Evolutionary conservation across 345 rosid species (phyloP), one percentile per base, ranked within the genome.

Genomic region (Cardiospermum halicacabum): DNA sequence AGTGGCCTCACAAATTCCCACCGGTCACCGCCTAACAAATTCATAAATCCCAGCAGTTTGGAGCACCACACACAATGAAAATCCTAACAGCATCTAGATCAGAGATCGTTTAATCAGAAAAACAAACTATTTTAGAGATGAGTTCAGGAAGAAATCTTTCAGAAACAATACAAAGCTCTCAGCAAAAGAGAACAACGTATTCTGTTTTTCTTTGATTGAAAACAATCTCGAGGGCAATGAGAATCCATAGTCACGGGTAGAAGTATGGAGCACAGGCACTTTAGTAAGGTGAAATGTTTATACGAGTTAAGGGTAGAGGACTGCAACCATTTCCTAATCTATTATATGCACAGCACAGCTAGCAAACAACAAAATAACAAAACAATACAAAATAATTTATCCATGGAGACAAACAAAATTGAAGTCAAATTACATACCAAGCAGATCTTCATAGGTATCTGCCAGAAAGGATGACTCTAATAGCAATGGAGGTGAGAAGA

Each of bases 401-500:
- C 60, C 32, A 43, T 18, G 27, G 32, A 61, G 37, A 12, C 26
- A 25, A 64, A 21, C 32, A 48, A 13, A 15, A 69, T 61, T 16
- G 58, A 4, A 37, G 48, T 43, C 1, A 67, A 67, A 57, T 60
- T 19, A 74, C 80, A 66, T 85, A 94, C 99, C 99, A 12, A 94
- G 86, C 57, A 94, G 81, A 77, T 94, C 97, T 69, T 94, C 99
- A 60, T 87, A 89, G 43, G 92, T 48, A 74, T 91, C 99, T 1
- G 84, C 72, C 61, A 91, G 73, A 53, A 94, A 61, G 31, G 88
- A 81, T 18, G 92, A 75, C 66, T 89, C 96, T 86, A 89, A 79
- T 40, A 94, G 76, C 66, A 94, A 74, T 78, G 91, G 99, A 51
- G 99, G 97, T 9, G 99, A 94, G 71, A 87, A 87, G 40, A 87